Evolutionary conservation across 2,329 filamentous ascomycete species (phyloP).

Genomic region (Ophiostoma ips): DNA sequence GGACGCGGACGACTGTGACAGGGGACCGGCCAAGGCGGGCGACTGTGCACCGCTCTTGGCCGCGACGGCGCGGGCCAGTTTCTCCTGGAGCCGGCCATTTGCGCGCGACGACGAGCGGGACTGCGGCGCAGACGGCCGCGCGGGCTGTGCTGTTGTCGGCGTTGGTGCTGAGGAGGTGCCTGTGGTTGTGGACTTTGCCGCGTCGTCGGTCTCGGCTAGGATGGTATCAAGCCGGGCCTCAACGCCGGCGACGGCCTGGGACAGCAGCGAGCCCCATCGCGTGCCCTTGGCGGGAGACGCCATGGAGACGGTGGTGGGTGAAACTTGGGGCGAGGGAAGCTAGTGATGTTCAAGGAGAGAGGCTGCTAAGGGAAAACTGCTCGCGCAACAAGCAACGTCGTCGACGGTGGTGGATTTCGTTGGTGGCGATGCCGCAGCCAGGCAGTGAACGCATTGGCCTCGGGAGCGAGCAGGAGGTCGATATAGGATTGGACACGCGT

Average conservation of each 20-base stretch:
- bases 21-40: constrained; percentile 19
- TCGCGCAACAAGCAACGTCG: too few relatives aligned
- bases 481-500: too few relatives aligned
- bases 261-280: constrained; percentile 66
- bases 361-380: too few relatives aligned
- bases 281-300: constrained; percentile 32
- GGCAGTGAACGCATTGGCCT: background rate
- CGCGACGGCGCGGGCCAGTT: constrained; percentile 75
- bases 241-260: constrained; percentile 83
- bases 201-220: constrained; percentile 61
- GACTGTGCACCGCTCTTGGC: constrained; percentile 39
- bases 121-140: constrained; percentile 34
- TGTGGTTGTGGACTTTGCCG: constrained; percentile 13
- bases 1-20: constrained; percentile 24
- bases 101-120: constrained; percentile 48
- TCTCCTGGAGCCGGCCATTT: constrained; percentile 78
- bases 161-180: background rate
- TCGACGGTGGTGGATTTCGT: background rate
- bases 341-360: too few relatives aligned
- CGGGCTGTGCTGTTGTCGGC: constrained; percentile 9
- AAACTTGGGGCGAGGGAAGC: background rate
- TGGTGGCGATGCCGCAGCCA: background rate
- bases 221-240: constrained; percentile 90
- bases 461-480: background rate
- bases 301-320: too few relatives aligned